Percentiles rank a stretch among this genome's conserved stretches.
These are phyloP conservation scores for Neonectria faginata DNA, from an alignment of 2,329 filamentous ascomycete genomes.

Conservation along the genomic window DNA sequence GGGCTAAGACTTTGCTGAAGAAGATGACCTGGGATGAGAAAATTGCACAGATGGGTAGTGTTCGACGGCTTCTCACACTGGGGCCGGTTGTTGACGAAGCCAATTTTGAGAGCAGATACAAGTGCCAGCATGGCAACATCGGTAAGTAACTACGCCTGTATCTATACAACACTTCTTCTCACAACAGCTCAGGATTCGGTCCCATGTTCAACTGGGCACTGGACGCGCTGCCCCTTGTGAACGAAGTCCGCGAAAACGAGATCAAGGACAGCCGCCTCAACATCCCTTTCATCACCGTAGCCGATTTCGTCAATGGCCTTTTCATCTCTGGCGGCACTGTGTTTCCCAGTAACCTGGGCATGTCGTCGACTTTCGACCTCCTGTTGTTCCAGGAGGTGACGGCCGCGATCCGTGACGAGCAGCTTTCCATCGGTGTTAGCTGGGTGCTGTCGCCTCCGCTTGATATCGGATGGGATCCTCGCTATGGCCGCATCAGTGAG, in stretches of 20 bases:
- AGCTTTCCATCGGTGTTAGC: conserved; percentile 46
- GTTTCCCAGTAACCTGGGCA: conserved; percentile 47
- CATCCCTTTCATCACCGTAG: conserved; percentile 37
- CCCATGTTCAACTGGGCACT: conserved; percentile 46
- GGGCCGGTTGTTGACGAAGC: conserved; percentile 29
- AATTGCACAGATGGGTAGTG: conserved; percentile 36
- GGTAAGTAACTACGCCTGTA: conserved; percentile 18
- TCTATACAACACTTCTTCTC: background rate
- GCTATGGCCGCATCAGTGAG: conserved; percentile 41
- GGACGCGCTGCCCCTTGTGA: conserved; percentile 44
- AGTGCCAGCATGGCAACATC: conserved; percentile 36
- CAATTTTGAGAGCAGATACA: conserved; percentile 34
- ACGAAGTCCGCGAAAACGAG: conserved; percentile 37
- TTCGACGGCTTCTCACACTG: conserved; percentile 32
- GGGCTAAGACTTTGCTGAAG: conserved; percentile 30
- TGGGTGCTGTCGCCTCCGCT: conserved; percentile 52
- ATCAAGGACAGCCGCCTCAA: conserved; percentile 33
- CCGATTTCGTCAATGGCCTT: conserved; percentile 46
- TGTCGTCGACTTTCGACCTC: conserved; percentile 48
- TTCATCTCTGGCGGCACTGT: conserved; percentile 48
- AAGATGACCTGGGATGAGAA: conserved; percentile 40
- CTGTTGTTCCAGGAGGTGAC: conserved; percentile 45
- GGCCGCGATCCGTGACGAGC: conserved; percentile 48
- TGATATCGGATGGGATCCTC: conserved; percentile 49
- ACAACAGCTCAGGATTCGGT: conserved; percentile 40